Percentiles rank a stretch among this genome's conserved stretches.
Conservation (phyloP, 371 early-diverging fungal genomes). For the Mucor irregularis region DNA sequence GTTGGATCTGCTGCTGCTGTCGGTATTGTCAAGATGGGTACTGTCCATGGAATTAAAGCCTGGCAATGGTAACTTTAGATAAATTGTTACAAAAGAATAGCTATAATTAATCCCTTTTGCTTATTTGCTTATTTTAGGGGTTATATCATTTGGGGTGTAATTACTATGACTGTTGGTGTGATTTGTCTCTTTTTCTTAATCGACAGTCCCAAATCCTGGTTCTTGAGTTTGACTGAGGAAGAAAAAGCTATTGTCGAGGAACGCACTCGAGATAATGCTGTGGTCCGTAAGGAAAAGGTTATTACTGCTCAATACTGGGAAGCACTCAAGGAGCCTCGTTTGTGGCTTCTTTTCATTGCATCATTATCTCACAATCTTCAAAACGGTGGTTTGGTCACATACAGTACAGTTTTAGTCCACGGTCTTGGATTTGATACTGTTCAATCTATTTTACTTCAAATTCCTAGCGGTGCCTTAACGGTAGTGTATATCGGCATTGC, state of each 20-base stretch:
- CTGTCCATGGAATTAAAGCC: slow-evolving; percentile 8
- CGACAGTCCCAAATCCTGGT: slow-evolving; percentile 18
- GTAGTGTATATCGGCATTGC: slow-evolving; percentile 16
- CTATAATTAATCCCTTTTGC: slow-evolving; percentile 41
- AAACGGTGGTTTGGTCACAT: slow-evolving; percentile 32
- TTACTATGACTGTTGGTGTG: slow-evolving; percentile 20
- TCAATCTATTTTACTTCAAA: slow-evolving; percentile 35
- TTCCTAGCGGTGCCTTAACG: slow-evolving; percentile 30
- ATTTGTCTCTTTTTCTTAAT: slow-evolving; percentile 19
- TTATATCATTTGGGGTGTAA: slow-evolving; percentile 24
- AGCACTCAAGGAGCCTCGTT: slow-evolving; percentile 24
- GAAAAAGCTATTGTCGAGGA: slow-evolving; percentile 22
- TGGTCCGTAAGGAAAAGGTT: slow-evolving; percentile 13
- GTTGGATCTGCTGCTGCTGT: slow-evolving; percentile 15
- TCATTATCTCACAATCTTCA: slow-evolving; percentile 24
- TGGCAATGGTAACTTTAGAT: slow-evolving; percentile 28
- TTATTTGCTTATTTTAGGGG: slow-evolving; percentile 17
- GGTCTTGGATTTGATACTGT: slow-evolving; percentile 30
- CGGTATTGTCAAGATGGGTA: slow-evolving; percentile 23
- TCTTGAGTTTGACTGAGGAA: slow-evolving; percentile 25
- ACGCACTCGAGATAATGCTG: slow-evolving; percentile 26
- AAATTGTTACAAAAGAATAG: too few relatives aligned
- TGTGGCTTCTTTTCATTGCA: slow-evolving; percentile 17
- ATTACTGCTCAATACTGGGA: slow-evolving; percentile 20
- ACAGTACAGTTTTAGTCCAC: slow-evolving; percentile 30